Evolutionary conservation across 768 basidiomycete species (phyloP).

Genomic region (Hortiboletus flavorubellus): DNA sequence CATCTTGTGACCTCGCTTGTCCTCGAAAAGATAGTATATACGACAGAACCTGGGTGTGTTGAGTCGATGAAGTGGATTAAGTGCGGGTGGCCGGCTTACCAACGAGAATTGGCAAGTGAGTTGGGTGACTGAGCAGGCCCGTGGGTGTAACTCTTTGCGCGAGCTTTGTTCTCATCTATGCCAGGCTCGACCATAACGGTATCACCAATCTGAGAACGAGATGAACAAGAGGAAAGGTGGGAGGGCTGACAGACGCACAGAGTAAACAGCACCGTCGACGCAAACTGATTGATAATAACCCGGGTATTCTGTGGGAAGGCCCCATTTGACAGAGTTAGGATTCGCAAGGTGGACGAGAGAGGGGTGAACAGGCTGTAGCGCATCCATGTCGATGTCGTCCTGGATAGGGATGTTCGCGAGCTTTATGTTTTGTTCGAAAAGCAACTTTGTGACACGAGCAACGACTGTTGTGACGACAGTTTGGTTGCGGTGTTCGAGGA

Average conservation of each 20-base stretch:
- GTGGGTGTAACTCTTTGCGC: slow-evolving; percentile 39
- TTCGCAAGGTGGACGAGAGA: slow-evolving; percentile 28
- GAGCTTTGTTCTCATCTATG: slow-evolving; percentile 39
- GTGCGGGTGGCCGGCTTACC: slow-evolving; percentile 42
- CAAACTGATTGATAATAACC: slow-evolving; percentile 43
- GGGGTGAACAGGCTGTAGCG: slow-evolving; percentile 3
- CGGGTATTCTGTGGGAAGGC: slow-evolving; percentile 16
- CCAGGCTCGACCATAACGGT: slow-evolving; percentile 62
- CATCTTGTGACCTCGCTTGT: slow-evolving; percentile 37
- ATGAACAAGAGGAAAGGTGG: slow-evolving; percentile 8
- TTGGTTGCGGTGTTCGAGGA: slow-evolving; percentile 35
- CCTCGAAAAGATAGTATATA: slow-evolving; percentile 63
- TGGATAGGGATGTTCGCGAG: slow-evolving; percentile 33
- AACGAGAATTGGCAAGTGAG: slow-evolving; percentile 52
- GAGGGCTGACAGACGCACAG: slow-evolving; percentile 34
- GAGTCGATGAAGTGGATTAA: not conserved
- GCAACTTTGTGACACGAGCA: slow-evolving; percentile 40
- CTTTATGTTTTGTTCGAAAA: slow-evolving; percentile 46
- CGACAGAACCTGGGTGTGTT: slow-evolving; percentile 55
- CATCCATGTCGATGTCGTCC: slow-evolving; percentile 27
- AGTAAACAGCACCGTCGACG: slow-evolving; percentile 58
- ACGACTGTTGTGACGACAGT: slow-evolving; percentile 48
- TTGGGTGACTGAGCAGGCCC: slow-evolving; percentile 49
- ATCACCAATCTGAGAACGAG: slow-evolving; percentile 51
- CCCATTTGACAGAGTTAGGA: slow-evolving; percentile 37